Evolutionary conservation across 2,329 filamentous ascomycete species (phyloP).

Genomic region (Aspergillus floridensis): DNA sequence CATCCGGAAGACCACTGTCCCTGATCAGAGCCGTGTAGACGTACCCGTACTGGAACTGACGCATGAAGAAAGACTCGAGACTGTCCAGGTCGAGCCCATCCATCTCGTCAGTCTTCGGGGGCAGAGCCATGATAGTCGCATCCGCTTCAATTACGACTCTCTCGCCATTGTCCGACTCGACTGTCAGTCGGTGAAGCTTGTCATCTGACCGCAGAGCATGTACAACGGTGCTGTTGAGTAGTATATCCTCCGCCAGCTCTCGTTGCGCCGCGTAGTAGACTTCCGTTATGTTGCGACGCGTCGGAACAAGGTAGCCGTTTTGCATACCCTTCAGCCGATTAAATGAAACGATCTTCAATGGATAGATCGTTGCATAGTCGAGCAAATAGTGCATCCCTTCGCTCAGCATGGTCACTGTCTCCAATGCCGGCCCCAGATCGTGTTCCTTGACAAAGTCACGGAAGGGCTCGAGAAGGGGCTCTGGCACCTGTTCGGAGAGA

Average conservation of each 20-base stretch:
- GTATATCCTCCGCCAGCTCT: slow-evolving; percentile 37
- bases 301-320: slow-evolving; percentile 29
- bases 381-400: slow-evolving; percentile 24
- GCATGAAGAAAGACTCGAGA: slow-evolving; percentile 33
- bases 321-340: slow-evolving; percentile 34
- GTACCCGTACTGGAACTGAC: slow-evolving; percentile 20
- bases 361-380: slow-evolving; percentile 20
- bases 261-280: slow-evolving; percentile 41
- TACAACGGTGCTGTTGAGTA: slow-evolving; percentile 38
- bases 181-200: slow-evolving; percentile 27
- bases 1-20: slow-evolving; percentile 24
- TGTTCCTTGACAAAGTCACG: slow-evolving; percentile 28
- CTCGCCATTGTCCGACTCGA: slow-evolving; percentile 24
- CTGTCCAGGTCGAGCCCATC: slow-evolving; percentile 31
- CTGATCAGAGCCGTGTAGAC: slow-evolving; percentile 35
- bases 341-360: slow-evolving; percentile 26
- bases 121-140: slow-evolving; percentile 38
- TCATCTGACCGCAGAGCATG: slow-evolving; percentile 27
- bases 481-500: slow-evolving; percentile 29
- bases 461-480: slow-evolving; percentile 30
- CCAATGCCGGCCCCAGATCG: slow-evolving; percentile 19
- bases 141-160: slow-evolving; percentile 32
- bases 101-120: slow-evolving; percentile 35
- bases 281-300: slow-evolving; percentile 39
- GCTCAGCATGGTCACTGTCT: slow-evolving; percentile 17